Evolutionary conservation across 768 basidiomycete species (phyloP).

Genomic region (Hortiboletus flavorubellus): DNA sequence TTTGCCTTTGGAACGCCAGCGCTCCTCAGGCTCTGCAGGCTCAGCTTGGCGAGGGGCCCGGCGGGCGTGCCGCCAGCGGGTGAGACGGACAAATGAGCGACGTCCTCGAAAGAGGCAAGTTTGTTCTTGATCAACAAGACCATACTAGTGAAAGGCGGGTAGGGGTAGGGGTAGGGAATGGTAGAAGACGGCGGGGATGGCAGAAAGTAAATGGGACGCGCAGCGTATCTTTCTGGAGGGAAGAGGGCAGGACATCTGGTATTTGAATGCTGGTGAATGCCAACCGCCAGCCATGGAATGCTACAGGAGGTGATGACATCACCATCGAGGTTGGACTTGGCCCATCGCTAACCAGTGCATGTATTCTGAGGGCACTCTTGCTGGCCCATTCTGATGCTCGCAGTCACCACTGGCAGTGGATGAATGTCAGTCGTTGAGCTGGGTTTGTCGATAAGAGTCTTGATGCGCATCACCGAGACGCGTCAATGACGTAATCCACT

Average conservation of each 20-base stretch:
- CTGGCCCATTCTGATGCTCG: no score
- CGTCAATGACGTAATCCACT: conserved; percentile 14
- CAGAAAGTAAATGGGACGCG: neutral
- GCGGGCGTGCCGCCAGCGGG: conserved; percentile 1
- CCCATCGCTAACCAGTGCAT: neutral
- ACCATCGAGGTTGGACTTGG: neutral
- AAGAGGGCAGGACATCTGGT: neutral
- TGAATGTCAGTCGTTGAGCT: no score
- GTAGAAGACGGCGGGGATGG: neutral
- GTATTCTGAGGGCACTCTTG: neutral
- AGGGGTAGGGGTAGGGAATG: neutral
- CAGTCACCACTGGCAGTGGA: no score
- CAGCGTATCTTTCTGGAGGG: neutral
- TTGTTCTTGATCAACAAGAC: conserved; percentile 20
- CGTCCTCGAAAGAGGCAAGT: conserved; percentile 10
- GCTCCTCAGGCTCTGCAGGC: conserved; percentile 3
- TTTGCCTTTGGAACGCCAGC: conserved; percentile 9
- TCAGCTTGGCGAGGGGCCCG: neutral
- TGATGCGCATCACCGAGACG: no score
- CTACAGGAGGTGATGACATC: neutral
- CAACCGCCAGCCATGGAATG: neutral
- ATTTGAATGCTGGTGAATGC: neutral
- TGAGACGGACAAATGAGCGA: conserved; percentile 5
- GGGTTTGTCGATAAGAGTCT: no score
- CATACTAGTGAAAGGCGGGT: neutral